Percentiles rank a stretch among this genome's conserved stretches.
Conservation (phyloP, 2,329 filamentous ascomycete species). For the Didymellaceae sp. region DNA sequence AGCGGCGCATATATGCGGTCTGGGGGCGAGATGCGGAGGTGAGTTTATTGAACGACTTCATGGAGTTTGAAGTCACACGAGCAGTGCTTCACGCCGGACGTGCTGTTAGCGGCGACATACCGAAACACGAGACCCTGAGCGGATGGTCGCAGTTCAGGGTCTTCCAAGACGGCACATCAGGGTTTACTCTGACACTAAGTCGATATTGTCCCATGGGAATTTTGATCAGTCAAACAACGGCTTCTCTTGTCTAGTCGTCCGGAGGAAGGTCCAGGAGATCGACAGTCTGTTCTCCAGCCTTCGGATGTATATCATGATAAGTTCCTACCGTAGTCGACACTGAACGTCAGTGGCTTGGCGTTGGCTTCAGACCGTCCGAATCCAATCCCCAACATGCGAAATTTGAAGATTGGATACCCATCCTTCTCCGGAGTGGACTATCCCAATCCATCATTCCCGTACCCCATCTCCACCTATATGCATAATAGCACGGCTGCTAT, state of each 20-base stretch:
- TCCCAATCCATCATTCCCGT: constrained; percentile 2
- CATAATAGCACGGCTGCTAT: constrained; percentile 7
- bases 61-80: constrained; percentile 3
- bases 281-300: too few relatives aligned
- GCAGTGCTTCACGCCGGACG: neutral
- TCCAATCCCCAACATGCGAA: neutral
- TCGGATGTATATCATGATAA: too few relatives aligned
- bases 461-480: constrained; percentile 6
- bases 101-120: neutral
- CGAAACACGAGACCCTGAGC: neutral
- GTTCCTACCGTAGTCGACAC: neutral
- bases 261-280: too few relatives aligned
- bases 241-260: neutral
- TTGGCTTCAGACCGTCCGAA: neutral
- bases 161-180: constrained; percentile 7
- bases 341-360: neutral
- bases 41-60: neutral
- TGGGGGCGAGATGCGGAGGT: constrained; percentile 6
- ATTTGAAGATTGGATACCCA: neutral
- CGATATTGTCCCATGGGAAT: neutral
- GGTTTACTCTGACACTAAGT: neutral
- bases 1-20: neutral
- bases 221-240: neutral
- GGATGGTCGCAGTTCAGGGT: constrained; percentile 12
- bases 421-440: constrained; percentile 12